Evolutionary conservation across 352 stramenopile species (phyloP).

Genomic region (Phytophthora brassicae): DNA sequence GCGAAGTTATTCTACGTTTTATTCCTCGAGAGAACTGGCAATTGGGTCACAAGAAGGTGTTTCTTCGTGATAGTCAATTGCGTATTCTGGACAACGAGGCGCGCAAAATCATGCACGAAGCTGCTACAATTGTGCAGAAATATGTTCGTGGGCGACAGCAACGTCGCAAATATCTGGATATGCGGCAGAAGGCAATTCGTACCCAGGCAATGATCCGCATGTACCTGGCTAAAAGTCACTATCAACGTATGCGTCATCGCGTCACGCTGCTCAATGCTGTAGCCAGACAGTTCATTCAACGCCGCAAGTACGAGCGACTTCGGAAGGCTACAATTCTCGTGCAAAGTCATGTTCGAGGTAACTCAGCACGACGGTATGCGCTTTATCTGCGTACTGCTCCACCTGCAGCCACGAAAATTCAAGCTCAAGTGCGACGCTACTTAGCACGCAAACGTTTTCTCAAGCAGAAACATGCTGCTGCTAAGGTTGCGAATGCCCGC

Average conservation of each 20-base stretch:
- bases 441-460: slow-evolving; percentile 68
- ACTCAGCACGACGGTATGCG: slow-evolving; percentile 64
- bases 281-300: slow-evolving; percentile 71
- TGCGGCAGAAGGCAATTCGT: slow-evolving; percentile 58
- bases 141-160: slow-evolving; percentile 67
- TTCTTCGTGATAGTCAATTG: slow-evolving; percentile 83
- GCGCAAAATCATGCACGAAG: slow-evolving; percentile 85
- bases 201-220: slow-evolving; percentile 76
- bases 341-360: slow-evolving; percentile 71
- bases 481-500: slow-evolving; percentile 67
- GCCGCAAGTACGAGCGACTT: slow-evolving; percentile 66
- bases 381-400: slow-evolving; percentile 77
- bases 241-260: slow-evolving; percentile 50
- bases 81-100: slow-evolving; percentile 83
- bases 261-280: slow-evolving; percentile 74
- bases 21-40: slow-evolving; percentile 88
- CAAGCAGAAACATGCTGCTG: slow-evolving; percentile 68
- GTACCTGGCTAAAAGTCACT: slow-evolving; percentile 59
- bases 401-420: slow-evolving; percentile 79
- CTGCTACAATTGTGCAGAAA: slow-evolving; percentile 78
- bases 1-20: slow-evolving; percentile 80
- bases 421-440: slow-evolving; percentile 67
- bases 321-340: slow-evolving; percentile 71
- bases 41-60: slow-evolving; percentile 88
- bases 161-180: slow-evolving; percentile 63